These are phyloP conservation scores for Toxicodendron radicans DNA, from an alignment of 345 rosid species.

Conservation along the genomic window DNA sequence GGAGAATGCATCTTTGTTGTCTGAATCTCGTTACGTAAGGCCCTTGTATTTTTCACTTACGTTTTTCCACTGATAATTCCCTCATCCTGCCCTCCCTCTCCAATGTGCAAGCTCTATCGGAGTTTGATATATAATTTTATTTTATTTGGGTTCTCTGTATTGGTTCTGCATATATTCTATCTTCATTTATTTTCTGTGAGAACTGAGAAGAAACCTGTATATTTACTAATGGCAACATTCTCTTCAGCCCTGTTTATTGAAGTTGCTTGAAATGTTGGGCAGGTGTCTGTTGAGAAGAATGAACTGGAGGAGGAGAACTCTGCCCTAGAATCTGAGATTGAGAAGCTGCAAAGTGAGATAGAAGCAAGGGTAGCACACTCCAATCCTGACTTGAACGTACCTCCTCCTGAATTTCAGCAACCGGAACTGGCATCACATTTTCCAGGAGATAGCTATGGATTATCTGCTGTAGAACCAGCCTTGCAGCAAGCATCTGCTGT, in stretches of 20 bases:
- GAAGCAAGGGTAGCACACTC: constrained; percentile 41
- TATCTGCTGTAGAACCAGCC: constrained; percentile 33
- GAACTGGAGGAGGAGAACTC: constrained; percentile 85
- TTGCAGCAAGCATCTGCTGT: constrained; percentile 56
- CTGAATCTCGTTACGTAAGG: constrained; percentile 84
- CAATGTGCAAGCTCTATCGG: neutral
- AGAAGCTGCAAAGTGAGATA: constrained; percentile 49
- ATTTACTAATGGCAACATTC: neutral
- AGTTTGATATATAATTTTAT: neutral
- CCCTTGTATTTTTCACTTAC: neutral
- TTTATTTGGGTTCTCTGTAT: neutral
- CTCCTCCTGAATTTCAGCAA: constrained; percentile 47
- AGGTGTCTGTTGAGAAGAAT: constrained; percentile 79
- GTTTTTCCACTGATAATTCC: neutral
- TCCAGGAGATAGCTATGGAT: constrained; percentile 28
- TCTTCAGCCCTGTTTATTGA: constrained; percentile 2
- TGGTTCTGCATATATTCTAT: neutral
- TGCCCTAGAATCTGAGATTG: constrained; percentile 61
- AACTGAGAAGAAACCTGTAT: neutral
- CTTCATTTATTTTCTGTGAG: neutral
- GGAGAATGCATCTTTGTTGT: constrained; percentile 63
- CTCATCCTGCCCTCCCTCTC: neutral
- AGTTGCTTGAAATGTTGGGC: constrained; percentile 13
- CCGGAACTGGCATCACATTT: constrained; percentile 37
- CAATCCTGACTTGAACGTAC: constrained; percentile 61